These are phyloP conservation scores for Rosa lucieae DNA, from an alignment of 306 rosid species.

Conservation along the genomic window DNA sequence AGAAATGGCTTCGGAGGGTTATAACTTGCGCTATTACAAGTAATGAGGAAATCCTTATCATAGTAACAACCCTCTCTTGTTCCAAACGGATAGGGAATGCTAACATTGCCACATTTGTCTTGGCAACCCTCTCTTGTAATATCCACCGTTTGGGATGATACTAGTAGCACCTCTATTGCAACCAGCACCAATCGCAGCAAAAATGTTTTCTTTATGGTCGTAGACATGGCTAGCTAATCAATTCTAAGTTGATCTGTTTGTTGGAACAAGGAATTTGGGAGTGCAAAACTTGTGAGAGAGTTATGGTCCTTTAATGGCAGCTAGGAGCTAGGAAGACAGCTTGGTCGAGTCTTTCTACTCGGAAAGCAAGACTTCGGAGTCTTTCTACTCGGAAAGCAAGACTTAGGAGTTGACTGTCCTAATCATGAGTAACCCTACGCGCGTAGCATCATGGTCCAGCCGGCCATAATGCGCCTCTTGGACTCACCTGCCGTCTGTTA, in stretches of 20 bases:
- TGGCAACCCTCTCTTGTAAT: neutral
- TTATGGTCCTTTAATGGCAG: neutral
- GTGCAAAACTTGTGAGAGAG: neutral
- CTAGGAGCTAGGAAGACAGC: too few species aligned
- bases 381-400: too few species aligned
- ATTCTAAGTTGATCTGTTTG: too few species aligned
- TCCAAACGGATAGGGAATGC: neutral
- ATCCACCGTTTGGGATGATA: neutral
- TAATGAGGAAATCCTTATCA: neutral
- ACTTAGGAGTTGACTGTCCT: too few species aligned
- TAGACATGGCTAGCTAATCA: too few species aligned
- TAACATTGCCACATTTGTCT: neutral
- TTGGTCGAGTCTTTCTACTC: too few species aligned
- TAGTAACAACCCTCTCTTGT: neutral
- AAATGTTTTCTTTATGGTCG: neutral
- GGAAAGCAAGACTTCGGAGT: too few species aligned
- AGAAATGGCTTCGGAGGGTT: neutral
- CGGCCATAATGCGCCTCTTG: too few species aligned
- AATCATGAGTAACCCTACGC: too few species aligned
- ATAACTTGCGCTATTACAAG: neutral
- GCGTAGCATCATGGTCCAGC: too few species aligned
- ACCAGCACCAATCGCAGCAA: neutral
- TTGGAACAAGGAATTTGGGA: too few species aligned
- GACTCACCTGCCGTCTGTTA: too few species aligned
- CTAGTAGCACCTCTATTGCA: neutral